These are phyloP conservation scores for Jasminum sambac DNA, from an alignment of 257 asterid species.

Conservation along the genomic window DNA sequence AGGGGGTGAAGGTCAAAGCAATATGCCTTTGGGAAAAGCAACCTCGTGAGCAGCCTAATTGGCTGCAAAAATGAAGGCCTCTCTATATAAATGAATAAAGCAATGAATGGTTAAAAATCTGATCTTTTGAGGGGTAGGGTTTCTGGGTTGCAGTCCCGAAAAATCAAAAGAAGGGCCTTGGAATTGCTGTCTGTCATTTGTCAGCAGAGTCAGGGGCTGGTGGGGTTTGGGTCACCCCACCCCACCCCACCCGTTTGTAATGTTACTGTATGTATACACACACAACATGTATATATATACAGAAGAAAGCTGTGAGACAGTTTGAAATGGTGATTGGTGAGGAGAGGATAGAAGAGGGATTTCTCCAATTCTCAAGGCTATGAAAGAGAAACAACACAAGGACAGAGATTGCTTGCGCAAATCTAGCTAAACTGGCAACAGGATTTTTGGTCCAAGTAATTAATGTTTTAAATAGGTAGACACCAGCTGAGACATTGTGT, in stretches of 20 bases:
- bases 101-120: slow-evolving; percentile 34
- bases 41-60: slow-evolving; percentile 19
- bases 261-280: no score
- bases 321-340: slow-evolving; percentile 20
- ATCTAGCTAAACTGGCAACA: slow-evolving; percentile 39
- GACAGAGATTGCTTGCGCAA: slow-evolving; percentile 40
- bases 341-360: slow-evolving; percentile 22
- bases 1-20: slow-evolving; percentile 24
- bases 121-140: slow-evolving; percentile 22
- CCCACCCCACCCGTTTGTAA: no score
- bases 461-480: slow-evolving; percentile 12
- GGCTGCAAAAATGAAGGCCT: slow-evolving; percentile 15
- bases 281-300: slow-evolving; percentile 5
- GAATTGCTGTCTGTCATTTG: slow-evolving; percentile 41
- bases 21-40: slow-evolving; percentile 24
- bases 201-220: slow-evolving; percentile 38
- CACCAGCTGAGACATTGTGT: neutral
- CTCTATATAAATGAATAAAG: slow-evolving; percentile 27
- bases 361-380: slow-evolving; percentile 22
- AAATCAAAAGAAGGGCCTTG: slow-evolving; percentile 27
- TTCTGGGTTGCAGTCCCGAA: slow-evolving; percentile 42
- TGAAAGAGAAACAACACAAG: slow-evolving; percentile 7
- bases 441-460: slow-evolving; percentile 16
- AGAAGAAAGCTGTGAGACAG: slow-evolving; percentile 12
- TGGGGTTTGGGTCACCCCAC: neutral